phyloP scores from a whole-genome alignment of 2,329 filamentous ascomycete genomes.

The Cladosporium austrohemisphaericum region DNA sequence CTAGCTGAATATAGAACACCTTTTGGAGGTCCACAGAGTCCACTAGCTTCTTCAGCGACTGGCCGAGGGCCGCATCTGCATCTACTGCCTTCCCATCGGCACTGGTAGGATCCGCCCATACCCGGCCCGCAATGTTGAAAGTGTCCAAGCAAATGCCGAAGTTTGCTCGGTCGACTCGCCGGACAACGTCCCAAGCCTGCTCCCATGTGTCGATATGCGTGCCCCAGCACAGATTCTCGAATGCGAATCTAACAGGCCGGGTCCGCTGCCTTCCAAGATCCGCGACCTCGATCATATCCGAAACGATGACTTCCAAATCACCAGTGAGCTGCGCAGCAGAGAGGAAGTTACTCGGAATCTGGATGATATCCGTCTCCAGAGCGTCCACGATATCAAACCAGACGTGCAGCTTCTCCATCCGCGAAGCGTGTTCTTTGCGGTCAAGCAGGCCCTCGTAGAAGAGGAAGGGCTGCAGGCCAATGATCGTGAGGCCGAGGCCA shows the following conservation, averaged over 20 bases:
- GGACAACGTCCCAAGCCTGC: constrained; percentile 63
- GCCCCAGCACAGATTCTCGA: constrained; percentile 71
- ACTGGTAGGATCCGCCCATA: constrained; percentile 65
- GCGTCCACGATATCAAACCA: constrained; percentile 66
- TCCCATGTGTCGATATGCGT: constrained; percentile 70
- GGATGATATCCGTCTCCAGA: constrained; percentile 66
- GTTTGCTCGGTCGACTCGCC: constrained; percentile 62
- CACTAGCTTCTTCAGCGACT: constrained; percentile 53
- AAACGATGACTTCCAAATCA: constrained; percentile 54
- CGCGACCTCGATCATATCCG: constrained; percentile 62
- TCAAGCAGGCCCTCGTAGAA: constrained; percentile 72
- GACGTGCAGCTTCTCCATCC: constrained; percentile 62
- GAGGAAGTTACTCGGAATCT: constrained; percentile 70
- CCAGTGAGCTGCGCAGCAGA: constrained; percentile 48
- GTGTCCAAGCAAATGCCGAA: constrained; percentile 75
- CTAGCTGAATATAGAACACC: constrained; percentile 73
- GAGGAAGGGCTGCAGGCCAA: constrained; percentile 72
- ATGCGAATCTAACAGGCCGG: constrained; percentile 61
- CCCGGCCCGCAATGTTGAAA: constrained; percentile 69
- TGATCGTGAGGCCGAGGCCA: constrained; percentile 53
- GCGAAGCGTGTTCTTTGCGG: constrained; percentile 52
- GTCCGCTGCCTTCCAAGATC: constrained; percentile 56
- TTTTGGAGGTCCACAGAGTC: constrained; percentile 57
- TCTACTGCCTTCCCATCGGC: constrained; percentile 49
- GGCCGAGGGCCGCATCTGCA: constrained; percentile 53